phyloP scores from a whole-genome alignment of 2,329 filamentous ascomycete genomes.

The Uncinocarpus reesii region DNA sequence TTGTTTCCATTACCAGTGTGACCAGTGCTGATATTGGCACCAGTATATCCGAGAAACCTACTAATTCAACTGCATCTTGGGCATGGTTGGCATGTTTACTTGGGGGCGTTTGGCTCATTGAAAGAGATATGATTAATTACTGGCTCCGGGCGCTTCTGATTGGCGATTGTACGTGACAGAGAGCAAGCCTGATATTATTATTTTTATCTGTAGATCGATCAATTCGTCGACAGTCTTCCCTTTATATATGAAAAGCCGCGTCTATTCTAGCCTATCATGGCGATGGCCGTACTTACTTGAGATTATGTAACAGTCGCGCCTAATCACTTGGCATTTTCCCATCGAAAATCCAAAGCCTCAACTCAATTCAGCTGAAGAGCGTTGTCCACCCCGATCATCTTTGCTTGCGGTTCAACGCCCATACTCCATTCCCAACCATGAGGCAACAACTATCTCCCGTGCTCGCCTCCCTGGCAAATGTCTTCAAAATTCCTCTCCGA shows the following conservation, averaged over 20 bases:
- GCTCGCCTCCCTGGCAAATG: conserved; percentile 37
- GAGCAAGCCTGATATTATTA: neutral
- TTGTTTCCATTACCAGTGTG: neutral
- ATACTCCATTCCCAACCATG: conserved; percentile 9
- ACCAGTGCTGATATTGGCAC: too few species aligned
- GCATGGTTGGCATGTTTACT: neutral
- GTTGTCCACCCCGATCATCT: too few species aligned
- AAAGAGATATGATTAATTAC: neutral
- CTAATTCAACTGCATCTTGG: conserved; percentile 2
- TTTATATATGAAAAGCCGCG: too few species aligned
- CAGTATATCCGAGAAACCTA: too few species aligned
- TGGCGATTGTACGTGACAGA: neutral
- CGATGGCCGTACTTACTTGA: neutral
- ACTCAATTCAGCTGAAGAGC: too few species aligned
- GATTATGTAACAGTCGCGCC: neutral
- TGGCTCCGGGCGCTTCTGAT: neutral
- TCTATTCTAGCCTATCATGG: neutral
- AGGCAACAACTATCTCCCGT: conserved; percentile 27
- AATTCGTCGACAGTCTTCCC: too few species aligned
- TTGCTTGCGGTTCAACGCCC: neutral
- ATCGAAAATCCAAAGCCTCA: neutral
- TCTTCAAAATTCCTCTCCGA: conserved; percentile 36
- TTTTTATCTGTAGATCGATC: too few species aligned
- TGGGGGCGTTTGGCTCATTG: neutral
- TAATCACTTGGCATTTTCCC: neutral